These are phyloP conservation scores for Cyberlindnera maritima DNA, from an alignment of 805 yeast genomes.

Conservation along the genomic window DNA sequence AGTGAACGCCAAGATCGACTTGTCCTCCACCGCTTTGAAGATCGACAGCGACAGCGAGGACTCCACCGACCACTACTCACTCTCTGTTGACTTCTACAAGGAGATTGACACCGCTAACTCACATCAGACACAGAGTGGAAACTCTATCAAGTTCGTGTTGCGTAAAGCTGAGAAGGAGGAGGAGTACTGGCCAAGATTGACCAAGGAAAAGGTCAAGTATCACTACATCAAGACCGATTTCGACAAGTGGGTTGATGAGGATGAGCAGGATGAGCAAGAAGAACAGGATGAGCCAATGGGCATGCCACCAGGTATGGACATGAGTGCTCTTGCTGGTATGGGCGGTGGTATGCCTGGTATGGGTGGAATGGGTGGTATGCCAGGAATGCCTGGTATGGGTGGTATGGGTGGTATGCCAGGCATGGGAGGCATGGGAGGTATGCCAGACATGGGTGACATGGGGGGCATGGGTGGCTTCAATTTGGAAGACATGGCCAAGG, in stretches of 20 bases:
- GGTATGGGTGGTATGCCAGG: slow-evolving; percentile 27
- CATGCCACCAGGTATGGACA: slow-evolving; percentile 32
- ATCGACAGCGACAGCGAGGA: slow-evolving; percentile 52
- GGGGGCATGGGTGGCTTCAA: slow-evolving; percentile 25
- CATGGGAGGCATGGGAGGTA: slow-evolving; percentile 6
- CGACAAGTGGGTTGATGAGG: slow-evolving; percentile 98
- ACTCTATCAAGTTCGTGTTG: slow-evolving; percentile 57
- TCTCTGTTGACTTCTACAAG: slow-evolving; percentile 72
- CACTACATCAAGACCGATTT: slow-evolving; percentile 90
- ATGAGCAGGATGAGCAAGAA: slow-evolving; percentile 66
- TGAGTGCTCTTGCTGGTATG: slow-evolving; percentile 25
- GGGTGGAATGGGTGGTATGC: slow-evolving; percentile 23
- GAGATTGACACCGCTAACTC: slow-evolving; percentile 70
- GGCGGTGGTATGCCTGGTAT: slow-evolving; percentile 21
- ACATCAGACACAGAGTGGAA: slow-evolving; percentile 51
- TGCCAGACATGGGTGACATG: slow-evolving; percentile 12
- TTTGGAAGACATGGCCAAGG: slow-evolving; percentile 11
- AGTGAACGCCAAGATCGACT: slow-evolving; percentile 54
- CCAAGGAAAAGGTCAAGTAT: slow-evolving; percentile 77
- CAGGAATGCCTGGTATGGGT: slow-evolving; percentile 18
- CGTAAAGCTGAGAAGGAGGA: slow-evolving; percentile 64
- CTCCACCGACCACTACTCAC: slow-evolving; percentile 46
- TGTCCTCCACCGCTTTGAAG: slow-evolving; percentile 53
- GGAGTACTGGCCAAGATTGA: slow-evolving; percentile 95
- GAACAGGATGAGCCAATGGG: slow-evolving; percentile 30